These are phyloP conservation scores for Chaetomidium leptoderma DNA, from an alignment of 495 filamentous ascomycete species.

Conservation along the genomic window DNA sequence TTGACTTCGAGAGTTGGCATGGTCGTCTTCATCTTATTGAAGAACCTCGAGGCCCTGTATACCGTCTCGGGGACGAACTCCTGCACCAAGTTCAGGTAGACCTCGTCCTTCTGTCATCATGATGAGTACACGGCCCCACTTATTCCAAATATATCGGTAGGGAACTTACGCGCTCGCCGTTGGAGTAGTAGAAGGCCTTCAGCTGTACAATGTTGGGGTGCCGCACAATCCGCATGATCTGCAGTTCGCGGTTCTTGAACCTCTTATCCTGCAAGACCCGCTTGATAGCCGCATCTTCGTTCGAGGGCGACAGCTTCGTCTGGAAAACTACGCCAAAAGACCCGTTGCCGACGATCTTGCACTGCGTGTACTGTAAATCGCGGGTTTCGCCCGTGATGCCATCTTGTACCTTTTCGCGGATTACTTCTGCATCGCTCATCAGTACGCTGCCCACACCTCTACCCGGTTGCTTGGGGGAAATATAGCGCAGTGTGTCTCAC, in stretches of 20 bases:
- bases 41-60: conserved; percentile 96
- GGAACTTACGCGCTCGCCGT: conserved; percentile 83
- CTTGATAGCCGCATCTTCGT: conserved; percentile 98
- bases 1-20: conserved; percentile 99
- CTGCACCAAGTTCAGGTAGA: conserved; percentile 96
- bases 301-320: conserved; percentile 93
- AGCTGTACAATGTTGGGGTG: conserved; percentile 98
- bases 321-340: conserved; percentile 99
- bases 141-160: not conserved
- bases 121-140: conserved; percentile 19
- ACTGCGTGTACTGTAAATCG: conserved; percentile 97
- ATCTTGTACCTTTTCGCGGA: conserved; percentile 98
- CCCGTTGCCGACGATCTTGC: conserved; percentile 99
- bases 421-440: conserved; percentile 64
- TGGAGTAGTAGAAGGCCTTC: conserved; percentile 99
- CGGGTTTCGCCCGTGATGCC: conserved; percentile 91
- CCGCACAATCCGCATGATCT: conserved; percentile 98
- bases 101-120: conserved; percentile 83
- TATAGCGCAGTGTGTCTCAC: conserved; percentile 35
- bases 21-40: conserved; percentile 99
- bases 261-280: conserved; percentile 97
- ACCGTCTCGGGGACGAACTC: conserved; percentile 99
- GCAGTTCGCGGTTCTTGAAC: conserved; percentile 99
- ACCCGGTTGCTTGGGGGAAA: not conserved
- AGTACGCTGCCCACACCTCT: conserved; percentile 4